These are phyloP conservation scores for Irpex sp. DNA, from an alignment of 1,284 basidiomycete species.

Conservation along the genomic window DNA sequence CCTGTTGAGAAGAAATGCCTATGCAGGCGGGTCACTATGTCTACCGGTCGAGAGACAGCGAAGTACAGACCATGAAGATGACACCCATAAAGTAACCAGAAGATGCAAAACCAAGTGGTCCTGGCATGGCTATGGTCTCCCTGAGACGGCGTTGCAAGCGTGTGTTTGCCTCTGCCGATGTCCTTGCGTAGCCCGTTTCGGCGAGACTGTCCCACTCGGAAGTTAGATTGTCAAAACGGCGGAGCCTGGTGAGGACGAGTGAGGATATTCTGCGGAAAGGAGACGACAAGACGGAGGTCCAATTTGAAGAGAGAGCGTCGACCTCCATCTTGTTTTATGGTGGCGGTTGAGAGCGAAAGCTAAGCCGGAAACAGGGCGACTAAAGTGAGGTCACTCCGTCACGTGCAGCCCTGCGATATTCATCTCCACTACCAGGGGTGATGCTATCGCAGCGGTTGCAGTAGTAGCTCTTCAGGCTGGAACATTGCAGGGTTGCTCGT, in stretches of 20 bases:
- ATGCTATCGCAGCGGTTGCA: too few species aligned
- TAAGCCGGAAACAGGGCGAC: background rate
- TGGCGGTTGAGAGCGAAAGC: background rate
- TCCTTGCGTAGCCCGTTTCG: background rate
- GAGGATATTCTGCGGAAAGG: constrained; percentile 1
- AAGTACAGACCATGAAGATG: constrained; percentile 52
- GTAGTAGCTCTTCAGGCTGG: too few species aligned
- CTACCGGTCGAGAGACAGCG: background rate
- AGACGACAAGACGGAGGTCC: background rate
- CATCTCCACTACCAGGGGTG: too few species aligned
- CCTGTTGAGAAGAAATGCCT: constrained; percentile 63
- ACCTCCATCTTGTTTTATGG: background rate
- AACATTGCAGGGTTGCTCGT: too few species aligned
- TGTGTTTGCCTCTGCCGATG: background rate
- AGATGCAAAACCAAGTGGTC: constrained; percentile 66
- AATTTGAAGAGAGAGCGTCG: background rate
- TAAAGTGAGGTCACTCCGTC: background rate
- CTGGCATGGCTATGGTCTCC: constrained; percentile 36
- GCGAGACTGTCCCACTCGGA: background rate
- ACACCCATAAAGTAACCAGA: constrained; percentile 66
- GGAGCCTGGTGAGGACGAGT: constrained; percentile 3
- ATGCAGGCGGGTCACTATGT: background rate
- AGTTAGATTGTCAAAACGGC: background rate
- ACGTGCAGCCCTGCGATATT: too few species aligned
- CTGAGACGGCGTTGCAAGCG: constrained; percentile 1